These are phyloP conservation scores for Ocimum tenuiflorum DNA, from an alignment of 257 asterid genomes.

Conservation along the genomic window DNA sequence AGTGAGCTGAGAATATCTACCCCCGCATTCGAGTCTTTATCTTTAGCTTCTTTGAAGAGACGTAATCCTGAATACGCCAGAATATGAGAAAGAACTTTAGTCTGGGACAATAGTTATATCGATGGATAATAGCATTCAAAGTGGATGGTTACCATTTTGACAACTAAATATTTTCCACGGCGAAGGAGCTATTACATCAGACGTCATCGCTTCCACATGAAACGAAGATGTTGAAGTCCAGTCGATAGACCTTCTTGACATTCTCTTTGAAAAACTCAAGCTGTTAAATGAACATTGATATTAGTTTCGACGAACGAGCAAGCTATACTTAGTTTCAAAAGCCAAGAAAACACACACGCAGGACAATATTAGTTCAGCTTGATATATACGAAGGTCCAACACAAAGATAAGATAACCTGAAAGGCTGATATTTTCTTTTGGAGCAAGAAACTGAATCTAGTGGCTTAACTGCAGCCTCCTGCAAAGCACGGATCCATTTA, in stretches of 20 bases:
- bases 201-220: constrained; percentile 57
- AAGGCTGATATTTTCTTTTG: constrained; percentile 67
- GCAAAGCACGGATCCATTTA: constrained; percentile 61
- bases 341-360: too few relatives aligned
- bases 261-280: constrained; percentile 54
- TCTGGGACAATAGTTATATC: background rate
- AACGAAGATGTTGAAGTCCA: constrained; percentile 36
- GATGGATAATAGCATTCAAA: background rate
- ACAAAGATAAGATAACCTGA: constrained; percentile 38
- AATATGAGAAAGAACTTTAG: background rate
- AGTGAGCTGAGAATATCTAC: constrained; percentile 26
- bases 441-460: constrained; percentile 36
- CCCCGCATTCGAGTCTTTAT: constrained; percentile 52
- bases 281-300: constrained; percentile 29
- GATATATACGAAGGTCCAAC: background rate
- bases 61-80: constrained; percentile 58
- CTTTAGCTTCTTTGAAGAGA: constrained; percentile 82
- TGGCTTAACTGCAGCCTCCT: constrained; percentile 52
- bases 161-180: constrained; percentile 87
- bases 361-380: too few relatives aligned
- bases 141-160: constrained; percentile 52
- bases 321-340: too few relatives aligned
- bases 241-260: constrained; percentile 31
- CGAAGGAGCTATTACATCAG: constrained; percentile 75
- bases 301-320: background rate